These are phyloP conservation scores for Emergomyces pasteurianus DNA, from an alignment of 2,329 filamentous ascomycete species.

Conservation along the genomic window DNA sequence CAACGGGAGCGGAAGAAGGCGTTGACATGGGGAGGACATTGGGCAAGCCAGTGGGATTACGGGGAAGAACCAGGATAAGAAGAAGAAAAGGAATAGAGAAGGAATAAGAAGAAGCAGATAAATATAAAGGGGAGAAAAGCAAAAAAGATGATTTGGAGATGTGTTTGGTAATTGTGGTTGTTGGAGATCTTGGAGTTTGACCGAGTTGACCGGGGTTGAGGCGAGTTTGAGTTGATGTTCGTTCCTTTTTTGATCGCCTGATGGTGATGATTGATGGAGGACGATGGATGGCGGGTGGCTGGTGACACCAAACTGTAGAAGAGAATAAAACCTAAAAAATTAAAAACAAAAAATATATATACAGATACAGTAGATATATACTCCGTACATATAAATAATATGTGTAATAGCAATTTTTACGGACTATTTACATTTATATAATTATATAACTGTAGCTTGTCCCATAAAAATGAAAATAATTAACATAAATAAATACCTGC, in stretches of 20 bases:
- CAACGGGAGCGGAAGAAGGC: conserved; percentile 31
- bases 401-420: too few species aligned
- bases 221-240: not conserved
- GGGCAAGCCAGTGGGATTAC: conserved; percentile 22
- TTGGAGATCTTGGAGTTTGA: not conserved
- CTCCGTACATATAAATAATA: too few species aligned
- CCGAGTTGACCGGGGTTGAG: not conserved
- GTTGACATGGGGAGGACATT: conserved; percentile 43
- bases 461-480: not conserved
- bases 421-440: too few species aligned
- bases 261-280: not conserved
- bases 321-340: too few species aligned
- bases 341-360: too few species aligned
- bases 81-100: too few species aligned
- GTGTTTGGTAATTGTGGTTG: too few species aligned
- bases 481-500: not conserved
- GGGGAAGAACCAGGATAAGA: not conserved
- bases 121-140: not conserved
- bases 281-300: not conserved
- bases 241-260: too few species aligned
- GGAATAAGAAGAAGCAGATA: not conserved
- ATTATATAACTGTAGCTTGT: too few species aligned
- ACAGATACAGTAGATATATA: too few species aligned
- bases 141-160: not conserved
- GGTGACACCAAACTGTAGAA: too few species aligned